Evolutionary conservation across 106 monocot genomes (phyloP).

Genomic region (Acorus calamus): DNA sequence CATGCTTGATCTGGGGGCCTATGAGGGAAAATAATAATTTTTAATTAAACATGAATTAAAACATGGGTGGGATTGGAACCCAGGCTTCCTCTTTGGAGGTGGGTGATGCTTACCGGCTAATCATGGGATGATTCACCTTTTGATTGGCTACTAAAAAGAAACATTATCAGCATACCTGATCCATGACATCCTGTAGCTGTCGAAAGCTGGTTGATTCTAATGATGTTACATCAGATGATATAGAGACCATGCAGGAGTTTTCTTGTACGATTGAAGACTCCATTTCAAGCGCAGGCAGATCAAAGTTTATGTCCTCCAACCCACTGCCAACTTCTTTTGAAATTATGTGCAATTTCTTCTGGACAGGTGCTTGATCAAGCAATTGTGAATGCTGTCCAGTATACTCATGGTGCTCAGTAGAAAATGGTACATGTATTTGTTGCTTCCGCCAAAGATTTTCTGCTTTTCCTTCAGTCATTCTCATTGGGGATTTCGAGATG

Average conservation of each 20-base stretch:
- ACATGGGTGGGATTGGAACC: too few species aligned
- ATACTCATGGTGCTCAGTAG: background rate
- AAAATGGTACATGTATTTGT: background rate
- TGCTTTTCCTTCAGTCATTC: background rate
- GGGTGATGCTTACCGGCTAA: too few species aligned
- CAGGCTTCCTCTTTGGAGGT: too few species aligned
- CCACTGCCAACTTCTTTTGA: slow-evolving; percentile 6
- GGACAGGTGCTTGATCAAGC: slow-evolving; percentile 8
- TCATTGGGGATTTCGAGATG: too few species aligned
- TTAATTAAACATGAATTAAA: too few species aligned
- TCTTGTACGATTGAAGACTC: slow-evolving; percentile 14
- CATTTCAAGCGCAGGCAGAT: slow-evolving; percentile 5
- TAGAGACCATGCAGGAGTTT: slow-evolving; percentile 13
- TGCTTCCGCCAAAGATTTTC: background rate
- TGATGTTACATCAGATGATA: slow-evolving; percentile 15
- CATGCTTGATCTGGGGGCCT: too few species aligned
- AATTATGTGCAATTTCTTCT: slow-evolving; percentile 10
- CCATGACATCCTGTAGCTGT: slow-evolving; percentile 44
- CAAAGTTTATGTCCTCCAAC: background rate
- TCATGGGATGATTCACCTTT: too few species aligned
- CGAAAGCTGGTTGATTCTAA: slow-evolving; percentile 32
- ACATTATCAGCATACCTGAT: slow-evolving; percentile 28
- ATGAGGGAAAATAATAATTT: too few species aligned
- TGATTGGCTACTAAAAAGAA: too few species aligned
- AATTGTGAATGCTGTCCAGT: background rate